Evolutionary conservation across 2,329 filamentous ascomycete genomes (phyloP), one percentile per base, ranked within the genome.

Genomic region (Lasiodiplodia sp.): DNA sequence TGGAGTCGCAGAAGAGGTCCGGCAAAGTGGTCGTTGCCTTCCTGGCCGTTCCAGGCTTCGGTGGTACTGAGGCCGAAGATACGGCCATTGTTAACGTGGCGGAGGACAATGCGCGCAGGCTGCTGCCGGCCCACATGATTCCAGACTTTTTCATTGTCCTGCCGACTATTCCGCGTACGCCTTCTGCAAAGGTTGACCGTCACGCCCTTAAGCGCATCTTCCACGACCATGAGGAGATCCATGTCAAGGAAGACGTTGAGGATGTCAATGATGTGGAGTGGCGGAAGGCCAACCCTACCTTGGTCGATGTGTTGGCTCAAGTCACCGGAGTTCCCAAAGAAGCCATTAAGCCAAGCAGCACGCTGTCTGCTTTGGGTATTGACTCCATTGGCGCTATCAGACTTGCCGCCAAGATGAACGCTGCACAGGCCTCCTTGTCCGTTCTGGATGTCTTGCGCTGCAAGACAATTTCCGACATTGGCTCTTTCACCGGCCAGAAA

Each of bases 371-470:
- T 11, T 57, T 96, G n/a, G 93, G 93, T 0, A 81, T 96, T 2
- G 93, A 97, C 78, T 96, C 93, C 76, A 93, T 97, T 73, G 92
- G 90, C 68, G 91, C 92, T 0, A 82, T 86, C 25, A 92, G 96
- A 74, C 83, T 96, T 12, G 91, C 92, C 0, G 76, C 87, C 4
- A 75, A 80, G 21, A 64, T 70, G 25, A 72, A 78, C 8, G 73
- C 51, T 0, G 71, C 79, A 6, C 72, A 79, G 0, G 71, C 72
- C 40, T 65, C 69, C 11, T 21, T 78, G 3, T 78, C 77, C 2
- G 73, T 78, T 6, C 68, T 77, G 12, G 74, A 76, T 55, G 72
- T 78, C 21, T 69, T 79, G 6, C 71, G 72, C 34, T 79, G 76
- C 62, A 69, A 72, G 23, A 78, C 69, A 18, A 69, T 79, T 6